phyloP scores from a whole-genome alignment of 1,284 basidiomycete species.

The Pseudozyma sp. region DNA sequence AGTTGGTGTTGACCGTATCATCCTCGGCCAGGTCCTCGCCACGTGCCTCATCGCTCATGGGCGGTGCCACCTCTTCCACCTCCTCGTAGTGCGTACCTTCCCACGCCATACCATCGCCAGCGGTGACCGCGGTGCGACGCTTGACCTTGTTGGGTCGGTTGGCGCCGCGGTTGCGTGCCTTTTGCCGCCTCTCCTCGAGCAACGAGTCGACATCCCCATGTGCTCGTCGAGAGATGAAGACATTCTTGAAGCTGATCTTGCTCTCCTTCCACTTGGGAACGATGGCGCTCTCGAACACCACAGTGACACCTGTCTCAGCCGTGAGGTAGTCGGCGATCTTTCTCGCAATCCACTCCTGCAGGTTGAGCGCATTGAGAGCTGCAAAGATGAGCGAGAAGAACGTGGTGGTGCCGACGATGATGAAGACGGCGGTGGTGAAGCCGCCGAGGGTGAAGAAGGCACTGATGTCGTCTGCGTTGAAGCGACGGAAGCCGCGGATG shows the following conservation, averaged over 20 bases:
- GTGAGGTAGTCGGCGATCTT: constrained; percentile 94
- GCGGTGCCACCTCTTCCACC: constrained; percentile 60
- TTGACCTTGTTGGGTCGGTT: constrained; percentile 38
- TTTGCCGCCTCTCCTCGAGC: constrained; percentile 30
- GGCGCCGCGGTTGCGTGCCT: constrained; percentile 13
- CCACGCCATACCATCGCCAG: constrained; percentile 64
- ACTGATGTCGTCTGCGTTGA: constrained; percentile 95
- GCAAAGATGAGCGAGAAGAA: constrained; percentile 95
- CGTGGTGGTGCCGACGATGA: constrained; percentile 93
- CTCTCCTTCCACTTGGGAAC: constrained; percentile 98
- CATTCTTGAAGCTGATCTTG: constrained; percentile 94
- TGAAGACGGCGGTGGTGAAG: constrained; percentile 90
- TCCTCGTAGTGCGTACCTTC: constrained; percentile 63
- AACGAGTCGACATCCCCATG: constrained; percentile 59
- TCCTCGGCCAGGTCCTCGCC: constrained; percentile 55
- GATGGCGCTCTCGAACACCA: constrained; percentile 97
- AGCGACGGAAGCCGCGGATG: constrained; percentile 92
- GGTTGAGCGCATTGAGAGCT: constrained; percentile 85
- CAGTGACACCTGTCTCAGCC: constrained; percentile 88
- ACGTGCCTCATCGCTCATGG: constrained; percentile 54
- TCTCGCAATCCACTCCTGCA: constrained; percentile 92
- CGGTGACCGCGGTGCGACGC: constrained; percentile 51
- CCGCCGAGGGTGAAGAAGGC: constrained; percentile 87
- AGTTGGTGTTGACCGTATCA: constrained; percentile 62
- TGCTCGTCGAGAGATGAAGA: constrained; percentile 88